Conservation (phyloP, 139 green algal species). For the Zygnema circumcarinatum region DNA sequence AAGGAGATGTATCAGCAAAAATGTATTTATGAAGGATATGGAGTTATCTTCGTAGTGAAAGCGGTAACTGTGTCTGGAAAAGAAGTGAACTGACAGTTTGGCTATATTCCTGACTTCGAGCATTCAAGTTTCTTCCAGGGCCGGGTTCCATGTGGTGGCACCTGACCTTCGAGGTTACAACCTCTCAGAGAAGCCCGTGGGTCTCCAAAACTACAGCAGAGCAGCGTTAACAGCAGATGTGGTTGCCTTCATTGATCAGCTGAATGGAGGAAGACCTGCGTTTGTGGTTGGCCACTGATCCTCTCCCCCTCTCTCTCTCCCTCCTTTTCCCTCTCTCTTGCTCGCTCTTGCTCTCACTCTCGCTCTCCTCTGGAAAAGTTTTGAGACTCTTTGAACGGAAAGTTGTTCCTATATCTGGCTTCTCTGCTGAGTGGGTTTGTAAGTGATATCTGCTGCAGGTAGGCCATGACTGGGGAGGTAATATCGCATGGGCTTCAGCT, state of each 20-base stretch:
- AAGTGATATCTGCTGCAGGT: constrained; percentile 16
- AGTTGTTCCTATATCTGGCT: not conserved
- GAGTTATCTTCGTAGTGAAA: not conserved
- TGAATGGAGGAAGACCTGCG: constrained; percentile 3
- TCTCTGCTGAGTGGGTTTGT: no score
- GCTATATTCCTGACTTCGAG: not conserved
- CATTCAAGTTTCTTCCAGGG: not conserved
- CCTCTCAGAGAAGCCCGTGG: constrained; percentile 28
- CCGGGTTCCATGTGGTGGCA: constrained; percentile 51
- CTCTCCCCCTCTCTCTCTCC: not conserved
- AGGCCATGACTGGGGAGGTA: constrained; percentile 55
- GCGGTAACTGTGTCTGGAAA: not conserved
- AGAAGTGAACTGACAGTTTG: not conserved
- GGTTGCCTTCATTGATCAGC: constrained; percentile 25
- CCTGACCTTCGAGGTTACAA: constrained; percentile 55
- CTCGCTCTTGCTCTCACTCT: no score
- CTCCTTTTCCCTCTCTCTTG: not conserved
- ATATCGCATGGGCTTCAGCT: constrained; percentile 32
- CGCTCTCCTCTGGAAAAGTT: not conserved
- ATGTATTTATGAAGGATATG: not conserved
- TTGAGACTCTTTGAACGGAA: not conserved
- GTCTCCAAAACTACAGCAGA: constrained; percentile 39
- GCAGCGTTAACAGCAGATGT: constrained; percentile 34
- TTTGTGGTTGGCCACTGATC: constrained; percentile 3
- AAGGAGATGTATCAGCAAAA: not conserved